These are phyloP conservation scores for Ceratocystis variospora DNA, from an alignment of 2,329 filamentous ascomycete species.

Conservation along the genomic window DNA sequence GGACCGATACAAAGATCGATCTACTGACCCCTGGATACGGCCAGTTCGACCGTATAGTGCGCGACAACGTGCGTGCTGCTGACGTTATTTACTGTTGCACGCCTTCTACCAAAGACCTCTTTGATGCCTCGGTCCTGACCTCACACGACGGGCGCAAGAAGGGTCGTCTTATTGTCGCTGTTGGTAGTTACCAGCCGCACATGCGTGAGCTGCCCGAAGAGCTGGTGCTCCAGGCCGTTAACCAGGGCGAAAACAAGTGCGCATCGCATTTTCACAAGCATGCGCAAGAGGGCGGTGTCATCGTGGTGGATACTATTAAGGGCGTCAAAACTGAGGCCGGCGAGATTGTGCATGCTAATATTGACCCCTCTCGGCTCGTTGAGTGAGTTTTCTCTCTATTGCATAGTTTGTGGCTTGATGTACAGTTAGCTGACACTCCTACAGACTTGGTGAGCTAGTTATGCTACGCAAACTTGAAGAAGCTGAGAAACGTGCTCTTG, in stretches of 20 bases:
- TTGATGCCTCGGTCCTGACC: constrained; percentile 59
- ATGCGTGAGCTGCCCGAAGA: constrained; percentile 78
- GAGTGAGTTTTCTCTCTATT: constrained; percentile 39
- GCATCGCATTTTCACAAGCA: constrained; percentile 53
- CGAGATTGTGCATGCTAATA: constrained; percentile 66
- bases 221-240: constrained; percentile 50
- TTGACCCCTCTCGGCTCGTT: constrained; percentile 62
- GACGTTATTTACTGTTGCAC: constrained; percentile 86
- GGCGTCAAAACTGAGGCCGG: constrained; percentile 72
- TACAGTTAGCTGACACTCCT: not conserved
- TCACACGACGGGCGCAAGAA: constrained; percentile 55
- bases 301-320: constrained; percentile 64
- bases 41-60: constrained; percentile 51
- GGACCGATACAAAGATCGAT: constrained; percentile 52
- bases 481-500: constrained; percentile 7
- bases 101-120: constrained; percentile 58
- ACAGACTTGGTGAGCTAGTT: constrained; percentile 61
- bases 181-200: constrained; percentile 53
- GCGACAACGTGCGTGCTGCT: constrained; percentile 54
- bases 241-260: constrained; percentile 29
- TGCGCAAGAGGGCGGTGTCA: constrained; percentile 47
- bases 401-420: too few species aligned
- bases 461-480: constrained; percentile 35
- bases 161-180: constrained; percentile 56
- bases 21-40: constrained; percentile 55